Conservation (phyloP, 202 grass and related monocot genomes). For the Digitaria exilis region DNA sequence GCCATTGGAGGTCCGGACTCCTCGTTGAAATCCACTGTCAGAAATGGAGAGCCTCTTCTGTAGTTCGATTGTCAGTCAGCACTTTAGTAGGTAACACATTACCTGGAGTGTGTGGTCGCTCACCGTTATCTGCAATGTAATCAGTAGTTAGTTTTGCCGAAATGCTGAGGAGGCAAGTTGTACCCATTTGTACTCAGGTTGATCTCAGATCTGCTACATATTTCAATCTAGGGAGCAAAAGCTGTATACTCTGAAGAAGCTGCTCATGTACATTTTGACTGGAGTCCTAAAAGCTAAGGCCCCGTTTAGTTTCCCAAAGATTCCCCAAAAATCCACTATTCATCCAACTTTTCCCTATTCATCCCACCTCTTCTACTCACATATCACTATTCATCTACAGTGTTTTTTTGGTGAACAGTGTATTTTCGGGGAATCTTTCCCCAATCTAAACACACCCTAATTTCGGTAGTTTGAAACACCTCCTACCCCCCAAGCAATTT, state of each 20-base stretch:
- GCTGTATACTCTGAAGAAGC: background rate
- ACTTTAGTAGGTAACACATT: background rate
- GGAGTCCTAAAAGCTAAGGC: no score
- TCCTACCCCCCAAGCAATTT: background rate
- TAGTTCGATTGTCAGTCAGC: background rate
- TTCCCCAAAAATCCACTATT: no score
- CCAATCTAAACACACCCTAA: no score
- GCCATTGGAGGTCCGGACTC: slow-evolving; percentile 75
- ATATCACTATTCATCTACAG: no score
- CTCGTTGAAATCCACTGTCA: slow-evolving; percentile 42
- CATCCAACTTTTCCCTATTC: no score
- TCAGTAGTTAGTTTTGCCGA: slow-evolving; percentile 22
- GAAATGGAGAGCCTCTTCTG: background rate
- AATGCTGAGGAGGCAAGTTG: background rate
- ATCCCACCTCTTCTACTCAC: no score
- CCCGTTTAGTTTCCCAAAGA: no score
- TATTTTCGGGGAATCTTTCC: no score
- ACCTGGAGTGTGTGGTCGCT: background rate
- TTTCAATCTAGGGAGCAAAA: slow-evolving; percentile 4
- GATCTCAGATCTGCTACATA: slow-evolving; percentile 21
- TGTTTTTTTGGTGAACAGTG: no score
- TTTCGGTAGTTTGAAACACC: background rate
- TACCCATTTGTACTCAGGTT: slow-evolving; percentile 24
- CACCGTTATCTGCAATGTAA: slow-evolving; percentile 22
- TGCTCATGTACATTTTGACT: no score